Evolutionary conservation across 305 asterid species (phyloP), one percentile per base, ranked within the genome.

Genomic region (Fraxinus baroniana): DNA sequence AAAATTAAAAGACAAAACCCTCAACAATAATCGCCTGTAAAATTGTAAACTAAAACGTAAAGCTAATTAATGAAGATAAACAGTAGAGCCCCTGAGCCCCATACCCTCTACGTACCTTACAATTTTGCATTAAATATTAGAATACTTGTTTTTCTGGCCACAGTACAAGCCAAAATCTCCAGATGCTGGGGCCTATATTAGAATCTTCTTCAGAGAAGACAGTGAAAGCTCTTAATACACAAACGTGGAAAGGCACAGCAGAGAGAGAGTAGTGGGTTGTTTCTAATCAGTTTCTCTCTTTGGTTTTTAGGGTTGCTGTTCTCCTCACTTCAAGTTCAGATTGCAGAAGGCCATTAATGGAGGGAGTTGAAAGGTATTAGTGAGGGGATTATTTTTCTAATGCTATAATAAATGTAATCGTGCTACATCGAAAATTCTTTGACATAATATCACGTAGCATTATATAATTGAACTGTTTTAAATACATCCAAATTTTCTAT

Each of bases 21-120:
- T 83, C 88, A 92, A 89, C 92, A 90, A 84, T 93, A 95, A 92
- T 87, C 94, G 87, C 98, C 97, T 91, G 97, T 91, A 84, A 87
- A 87, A 86, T 75, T 12, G 7, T 3, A 76, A 86, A 87, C 90
- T 12, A 85, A 85, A 92, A 90, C 68, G 6, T 90, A 91, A 87
- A 89, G 76, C 46, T 86, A 85, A 90, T 79, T 90, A 85, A 92
- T 81, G 84, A 74, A 62, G 71, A 9, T 20, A 24, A 62, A 62
- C 17, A 8, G 33, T 62, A 62, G 6, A 86, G 35, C 57, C 30
- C 30, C 30, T 91, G 6, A 86, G 35, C 57, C 30, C 30, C 30
- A 91, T 91, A 85, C 97, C 89, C 78, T 57, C 62, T 62, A 62
- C 72, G 17, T 62, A 22, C 39, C 46, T 49, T 17, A 78, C 83